A percentile compares a stretch with the other conserved stretches of the same genome.
These are phyloP conservation scores for Capillidium heterosporum DNA, from an alignment of 371 early-diverging fungal genomes.

Conservation along the genomic window DNA sequence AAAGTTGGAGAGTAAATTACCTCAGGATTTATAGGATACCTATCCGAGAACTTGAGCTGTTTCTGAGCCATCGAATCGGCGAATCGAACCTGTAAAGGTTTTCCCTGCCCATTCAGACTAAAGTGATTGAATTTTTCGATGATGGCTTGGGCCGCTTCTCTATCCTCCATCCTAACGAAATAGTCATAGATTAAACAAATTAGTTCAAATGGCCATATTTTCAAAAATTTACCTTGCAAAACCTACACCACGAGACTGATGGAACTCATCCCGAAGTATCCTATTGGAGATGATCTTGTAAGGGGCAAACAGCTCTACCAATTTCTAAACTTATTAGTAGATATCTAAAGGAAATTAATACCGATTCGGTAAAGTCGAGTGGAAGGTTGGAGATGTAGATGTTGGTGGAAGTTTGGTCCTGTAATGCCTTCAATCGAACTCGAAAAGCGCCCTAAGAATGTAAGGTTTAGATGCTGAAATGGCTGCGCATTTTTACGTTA, in stretches of 20 bases:
- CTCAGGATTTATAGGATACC: not conserved
- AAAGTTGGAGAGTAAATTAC: not conserved
- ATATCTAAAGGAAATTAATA: constrained; percentile 10
- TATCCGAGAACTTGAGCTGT: constrained; percentile 35
- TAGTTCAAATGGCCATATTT: not conserved
- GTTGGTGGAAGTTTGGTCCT: constrained; percentile 59
- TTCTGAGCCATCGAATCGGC: constrained; percentile 69
- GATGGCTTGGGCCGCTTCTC: constrained; percentile 37
- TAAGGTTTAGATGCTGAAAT: not conserved
- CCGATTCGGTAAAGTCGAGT: constrained; percentile 45
- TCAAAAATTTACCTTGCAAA: constrained; percentile 37
- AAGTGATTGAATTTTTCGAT: constrained; percentile 50
- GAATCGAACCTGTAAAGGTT: constrained; percentile 58
- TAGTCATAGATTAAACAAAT: not conserved
- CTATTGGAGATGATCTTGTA: constrained; percentile 45
- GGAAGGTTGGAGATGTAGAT: constrained; percentile 73
- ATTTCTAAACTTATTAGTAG: constrained; percentile 16
- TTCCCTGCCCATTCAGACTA: constrained; percentile 33
- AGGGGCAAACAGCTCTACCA: constrained; percentile 43
- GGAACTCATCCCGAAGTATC: constrained; percentile 44
- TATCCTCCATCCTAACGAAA: constrained; percentile 36
- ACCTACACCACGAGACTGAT: constrained; percentile 53
- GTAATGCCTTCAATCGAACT: constrained; percentile 47
- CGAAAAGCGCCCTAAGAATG: constrained; percentile 49
- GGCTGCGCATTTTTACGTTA: not conserved